Conservation (phyloP, 345 rosid genomes). For the Eucalyptus rudis region DNA sequence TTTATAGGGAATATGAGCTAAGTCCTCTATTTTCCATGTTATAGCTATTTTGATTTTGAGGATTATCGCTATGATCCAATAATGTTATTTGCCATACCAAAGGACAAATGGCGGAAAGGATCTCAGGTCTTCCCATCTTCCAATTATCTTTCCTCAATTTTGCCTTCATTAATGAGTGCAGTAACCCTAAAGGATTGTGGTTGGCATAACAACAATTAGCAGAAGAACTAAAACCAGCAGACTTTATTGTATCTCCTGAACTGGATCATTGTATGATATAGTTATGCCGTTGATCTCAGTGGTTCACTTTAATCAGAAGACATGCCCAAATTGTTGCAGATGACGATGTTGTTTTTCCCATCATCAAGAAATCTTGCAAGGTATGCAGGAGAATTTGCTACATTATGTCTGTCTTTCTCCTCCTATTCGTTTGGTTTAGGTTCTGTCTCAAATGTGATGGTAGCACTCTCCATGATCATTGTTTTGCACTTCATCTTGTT, state of each 20-base stretch:
- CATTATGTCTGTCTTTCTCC: background rate
- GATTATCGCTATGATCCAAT: constrained; percentile 2
- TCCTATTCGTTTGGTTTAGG: background rate
- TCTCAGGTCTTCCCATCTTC: constrained; percentile 5
- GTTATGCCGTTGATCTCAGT: background rate
- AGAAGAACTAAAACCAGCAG: background rate
- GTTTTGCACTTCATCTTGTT: background rate
- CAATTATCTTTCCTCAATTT: background rate
- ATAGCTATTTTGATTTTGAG: constrained; percentile 3
- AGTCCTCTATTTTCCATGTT: background rate
- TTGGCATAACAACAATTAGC: background rate
- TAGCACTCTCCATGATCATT: background rate
- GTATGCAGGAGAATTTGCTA: background rate
- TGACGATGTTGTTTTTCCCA: background rate
- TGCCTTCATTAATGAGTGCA: background rate
- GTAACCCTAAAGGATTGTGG: background rate
- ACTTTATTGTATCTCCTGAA: background rate
- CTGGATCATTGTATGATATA: background rate
- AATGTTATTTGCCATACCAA: constrained; percentile 1
- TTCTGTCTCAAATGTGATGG: background rate
- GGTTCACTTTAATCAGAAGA: constrained; percentile 8
- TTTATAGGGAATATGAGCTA: background rate
- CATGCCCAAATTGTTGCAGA: constrained; percentile 5
- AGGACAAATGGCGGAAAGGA: constrained; percentile 15
- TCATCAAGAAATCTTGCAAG: constrained; percentile 10